Base-by-base conservation (phyloP, 306 rosid species). In the Cajanus cajan region DNA sequence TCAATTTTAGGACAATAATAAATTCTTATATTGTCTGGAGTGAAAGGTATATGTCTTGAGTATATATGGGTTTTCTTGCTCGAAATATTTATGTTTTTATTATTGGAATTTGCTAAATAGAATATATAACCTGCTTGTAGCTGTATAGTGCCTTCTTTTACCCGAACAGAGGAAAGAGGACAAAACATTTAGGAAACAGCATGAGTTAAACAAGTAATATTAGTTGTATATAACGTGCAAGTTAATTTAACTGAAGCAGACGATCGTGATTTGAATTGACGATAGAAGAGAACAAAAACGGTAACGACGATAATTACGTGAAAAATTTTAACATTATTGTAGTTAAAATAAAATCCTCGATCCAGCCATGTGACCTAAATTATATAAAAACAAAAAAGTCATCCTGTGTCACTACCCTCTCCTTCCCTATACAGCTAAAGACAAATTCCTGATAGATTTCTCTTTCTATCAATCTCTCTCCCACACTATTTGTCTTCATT, bases 401-500 rank as follows among this genome's bases (percentile, higher is more conserved):
- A 36, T 57, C 59, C 63, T 82, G 73, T 83, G 65, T 78, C 75
- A 71, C 37, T 69, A 48, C 59, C 73, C 24, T 41, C 65, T 36
- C 13, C 40, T 45, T 62, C 85, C 73, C 78, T 78, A 47, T 80
- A 80, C 88, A 88, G 41, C 73, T 58, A 71, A 55, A 74, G 90
- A 85, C 86, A 70, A 77, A 81, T 34, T 43, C 75, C 41, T 50
- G 4, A 6, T 66, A 45, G 47, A 22, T 50, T 33, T 77, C 16
- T 52, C 9, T 62, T 12, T 36, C 22, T 24, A 8, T 5, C n/a
- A n/a, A n/a, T n/a, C n/a, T n/a, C 5, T 3, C 5, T 48, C 55
- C 4, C 55, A 15, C 55, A 15, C 71, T 18, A 48, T 39, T 21
- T 65, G 48, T 37, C 50, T 65, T 11, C 9, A 9, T 21, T 47